These are phyloP conservation scores for Funneliformis geosporum DNA, from an alignment of 192 early-diverging fungal species.

Conservation along the genomic window DNA sequence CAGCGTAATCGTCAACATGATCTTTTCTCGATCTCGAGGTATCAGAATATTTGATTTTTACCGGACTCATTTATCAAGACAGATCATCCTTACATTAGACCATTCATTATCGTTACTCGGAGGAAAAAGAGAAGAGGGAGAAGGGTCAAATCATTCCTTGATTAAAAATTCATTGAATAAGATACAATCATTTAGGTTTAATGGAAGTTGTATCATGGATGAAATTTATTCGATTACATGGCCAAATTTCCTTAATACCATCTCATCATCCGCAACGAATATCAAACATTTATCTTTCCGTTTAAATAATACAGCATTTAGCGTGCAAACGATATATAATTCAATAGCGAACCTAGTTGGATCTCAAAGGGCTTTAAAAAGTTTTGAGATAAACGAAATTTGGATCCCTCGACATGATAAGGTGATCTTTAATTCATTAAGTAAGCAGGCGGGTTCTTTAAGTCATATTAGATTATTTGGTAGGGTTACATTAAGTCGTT, in stretches of 20 bases:
- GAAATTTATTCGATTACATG: background rate
- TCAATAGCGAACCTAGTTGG: background rate
- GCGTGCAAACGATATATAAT: background rate
- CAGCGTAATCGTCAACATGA: background rate
- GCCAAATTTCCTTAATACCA: background rate
- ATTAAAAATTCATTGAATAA: background rate
- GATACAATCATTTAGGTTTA: background rate
- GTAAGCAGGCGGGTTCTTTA: background rate
- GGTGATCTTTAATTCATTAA: background rate
- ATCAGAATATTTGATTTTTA: background rate
- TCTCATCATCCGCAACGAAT: background rate
- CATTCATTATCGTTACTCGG: background rate
- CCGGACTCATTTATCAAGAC: background rate
- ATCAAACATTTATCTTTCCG: background rate
- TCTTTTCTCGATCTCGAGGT: background rate
- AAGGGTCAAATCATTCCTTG: background rate
- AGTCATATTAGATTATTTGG: background rate
- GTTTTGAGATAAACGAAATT: background rate
- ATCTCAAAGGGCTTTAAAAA: background rate
- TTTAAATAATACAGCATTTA: background rate
- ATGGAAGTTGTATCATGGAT: background rate
- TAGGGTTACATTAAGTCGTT: background rate
- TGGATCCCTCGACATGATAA: background rate
- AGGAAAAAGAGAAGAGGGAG: background rate
- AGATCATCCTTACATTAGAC: background rate